Percentiles rank a stretch among this genome's conserved stretches.
These are phyloP conservation scores for Zoysia japonica DNA, from an alignment of 176 grass and related monocot species.

Conservation along the genomic window DNA sequence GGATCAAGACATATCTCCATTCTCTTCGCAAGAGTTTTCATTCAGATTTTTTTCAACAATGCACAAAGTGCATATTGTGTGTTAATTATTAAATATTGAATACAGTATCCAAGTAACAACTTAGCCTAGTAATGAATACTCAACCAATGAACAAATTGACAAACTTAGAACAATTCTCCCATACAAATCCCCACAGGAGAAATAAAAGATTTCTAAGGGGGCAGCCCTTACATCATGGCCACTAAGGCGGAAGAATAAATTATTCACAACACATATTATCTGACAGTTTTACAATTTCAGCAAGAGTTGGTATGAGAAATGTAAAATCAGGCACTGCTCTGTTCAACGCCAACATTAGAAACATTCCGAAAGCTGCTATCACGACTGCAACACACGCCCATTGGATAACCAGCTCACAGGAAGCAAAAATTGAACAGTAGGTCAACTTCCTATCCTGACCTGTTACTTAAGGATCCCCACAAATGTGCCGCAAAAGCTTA, in stretches of 20 bases:
- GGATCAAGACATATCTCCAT: neutral
- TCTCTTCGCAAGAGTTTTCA: neutral
- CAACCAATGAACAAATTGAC: neutral
- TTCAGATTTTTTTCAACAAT: neutral
- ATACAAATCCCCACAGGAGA: neutral
- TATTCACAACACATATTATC: neutral
- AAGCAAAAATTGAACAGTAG: neutral
- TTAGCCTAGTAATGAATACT: conserved; percentile 12
- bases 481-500: conserved; percentile 11
- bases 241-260: conserved; percentile 34
- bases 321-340: neutral
- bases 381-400: neutral
- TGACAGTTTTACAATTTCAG: neutral
- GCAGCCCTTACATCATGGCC: conserved; percentile 30
- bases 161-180: conserved; percentile 12
- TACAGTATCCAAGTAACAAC: neutral
- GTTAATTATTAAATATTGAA: neutral
- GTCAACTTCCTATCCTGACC: conserved; percentile 16
- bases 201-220: neutral
- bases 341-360: conserved; percentile 22
- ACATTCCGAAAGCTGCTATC: neutral
- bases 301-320: neutral
- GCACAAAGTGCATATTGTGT: neutral
- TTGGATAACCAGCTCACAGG: conserved; percentile 24
- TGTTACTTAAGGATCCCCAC: conserved; percentile 34